Evolutionary conservation across 202 grass and related monocot species (phyloP), one percentile per base, ranked within the genome.

Genomic region (Cymbopogon flexuosus): DNA sequence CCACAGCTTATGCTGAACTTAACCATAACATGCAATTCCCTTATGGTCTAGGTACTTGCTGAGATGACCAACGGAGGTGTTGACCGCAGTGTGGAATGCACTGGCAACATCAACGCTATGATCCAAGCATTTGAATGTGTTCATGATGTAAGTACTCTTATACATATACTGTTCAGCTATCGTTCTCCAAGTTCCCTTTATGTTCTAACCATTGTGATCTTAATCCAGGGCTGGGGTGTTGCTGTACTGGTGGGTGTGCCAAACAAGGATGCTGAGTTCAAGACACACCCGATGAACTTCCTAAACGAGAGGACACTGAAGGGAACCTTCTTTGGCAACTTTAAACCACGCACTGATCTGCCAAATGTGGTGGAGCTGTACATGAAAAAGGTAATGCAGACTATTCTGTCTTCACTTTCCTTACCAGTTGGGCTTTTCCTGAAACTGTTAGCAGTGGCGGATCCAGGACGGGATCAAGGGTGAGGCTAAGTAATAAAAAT

Each of bases 301-400:
- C 81, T 97, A 36, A 92, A 88, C 12, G 94, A 94, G 74, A 94
- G 89, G 76, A 97, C 94, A 15, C 88, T 97, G 8, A 97, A 90
- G 86, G 94, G 94, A 37, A 97, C 94, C 65, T 97, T 97, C 94
- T 97, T 93, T 3, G 95, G 95, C 24, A 90, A 97, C 90, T 97
- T 78, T 64, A 97, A 97, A 14, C 95, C 95, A 0, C 88, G 90
- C 31, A 86, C 94, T 0, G 94, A 97, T 45, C 86, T 97, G 52
- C 93, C 94, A 33, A 89, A 89, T 29, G 94, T 97, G 15, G 94
- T 97, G 15, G 95, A 97, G 46, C 51, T 93, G 70, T 97, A 97
- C 84, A 91, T 97, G 95, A 91, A 37, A 61, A 94, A 94, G 90
- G 95, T 98, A 31, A 31, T 31, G 30, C 30, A 31, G 30, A 31